Conservation (phyloP, 768 basidiomycete species). For the Austroboletus eburneus region DNA sequence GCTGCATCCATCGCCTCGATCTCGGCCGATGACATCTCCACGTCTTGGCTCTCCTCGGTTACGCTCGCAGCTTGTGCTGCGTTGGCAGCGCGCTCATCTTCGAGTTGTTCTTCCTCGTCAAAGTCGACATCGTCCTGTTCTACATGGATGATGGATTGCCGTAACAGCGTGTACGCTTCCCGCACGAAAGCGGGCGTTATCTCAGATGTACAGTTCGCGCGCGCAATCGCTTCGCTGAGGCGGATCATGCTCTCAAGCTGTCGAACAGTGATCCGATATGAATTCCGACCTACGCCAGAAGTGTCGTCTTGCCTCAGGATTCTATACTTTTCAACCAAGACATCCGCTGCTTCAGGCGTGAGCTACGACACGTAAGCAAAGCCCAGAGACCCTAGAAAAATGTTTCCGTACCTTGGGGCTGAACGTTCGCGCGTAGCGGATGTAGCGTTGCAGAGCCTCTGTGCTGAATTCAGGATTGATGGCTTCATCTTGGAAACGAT, state of each 20-base stretch:
- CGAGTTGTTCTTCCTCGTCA: slow-evolving; percentile 85
- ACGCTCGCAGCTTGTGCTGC: slow-evolving; percentile 32
- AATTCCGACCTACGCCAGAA: slow-evolving; percentile 81
- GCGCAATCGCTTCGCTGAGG: slow-evolving; percentile 92
- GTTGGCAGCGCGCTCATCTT: slow-evolving; percentile 47
- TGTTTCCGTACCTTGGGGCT: slow-evolving; percentile 74
- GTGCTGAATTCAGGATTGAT: slow-evolving; percentile 97
- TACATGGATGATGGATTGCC: slow-evolving; percentile 98
- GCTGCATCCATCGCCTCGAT: slow-evolving; percentile 50
- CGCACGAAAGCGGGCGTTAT: slow-evolving; percentile 93
- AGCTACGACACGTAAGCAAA: slow-evolving; percentile 48
- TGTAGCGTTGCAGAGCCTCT: slow-evolving; percentile 93
- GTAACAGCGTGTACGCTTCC: slow-evolving; percentile 89
- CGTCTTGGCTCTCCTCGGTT: slow-evolving; percentile 54
- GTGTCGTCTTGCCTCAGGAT: slow-evolving; percentile 90
- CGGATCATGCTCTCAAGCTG: slow-evolving; percentile 99
- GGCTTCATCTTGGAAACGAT: slow-evolving; percentile 91
- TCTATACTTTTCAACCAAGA: slow-evolving; percentile 94
- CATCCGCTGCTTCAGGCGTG: slow-evolving; percentile 86
- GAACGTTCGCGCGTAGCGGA: slow-evolving; percentile 95
- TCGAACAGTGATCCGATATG: slow-evolving; percentile 96
- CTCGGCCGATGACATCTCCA: slow-evolving; percentile 61
- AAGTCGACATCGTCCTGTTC: slow-evolving; percentile 99
- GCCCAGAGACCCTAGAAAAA: background rate
- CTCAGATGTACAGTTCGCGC: slow-evolving; percentile 96